Base-by-base conservation (phyloP, 345 rosid species). In the Rhodamnia argentea region DNA sequence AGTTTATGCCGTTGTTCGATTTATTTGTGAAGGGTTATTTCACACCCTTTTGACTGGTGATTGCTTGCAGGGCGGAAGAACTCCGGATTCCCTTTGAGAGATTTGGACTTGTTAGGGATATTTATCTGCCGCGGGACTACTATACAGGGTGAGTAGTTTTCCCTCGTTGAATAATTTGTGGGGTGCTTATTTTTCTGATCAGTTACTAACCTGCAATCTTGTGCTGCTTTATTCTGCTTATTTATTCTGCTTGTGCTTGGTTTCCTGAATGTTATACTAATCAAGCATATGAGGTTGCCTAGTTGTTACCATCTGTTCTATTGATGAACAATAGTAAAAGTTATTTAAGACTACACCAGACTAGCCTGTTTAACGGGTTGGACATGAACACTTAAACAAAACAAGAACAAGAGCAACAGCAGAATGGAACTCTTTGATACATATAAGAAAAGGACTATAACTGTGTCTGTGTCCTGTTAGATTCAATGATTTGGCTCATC, bases 61-160 rank as follows among this genome's bases (percentile, higher is more conserved):
- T 82, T 59, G 27, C 75, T 89, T 91, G 88, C 89, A 97, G 99
- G 86, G 93, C 96, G 47, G 99, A 97, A 89, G 99, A 97, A 88
- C 96, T 96, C 75, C 91, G 98, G 82, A 85, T 87, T 54, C 95
- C 98, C 3, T 97, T 96, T 86, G 99, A 96, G 94, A 94, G 98
- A 83, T 96, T 91, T 87, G 99, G 99, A 56, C 89, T 86, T 83
- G 98, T 97, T 82, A 94, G 98, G 88, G 99, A 96, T 87, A 98
- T 97, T 22, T 97, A 97, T 90, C 91, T 97, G 85, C 99, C 99
- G 0, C 93, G 93, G 91, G 99, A 97, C 86, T 97, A 94, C 88
- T 93, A 95, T 91, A 90, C 99, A 47, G 98, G 99, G 99, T 97
- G 85, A 23, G 47, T 37, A 1, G 47, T 70, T 32, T 24, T 70